Evolutionary conservation across 2,329 filamentous ascomycete genomes (phyloP), one percentile per base, ranked within the genome.

Genomic region (Huntiella abstrusa): DNA sequence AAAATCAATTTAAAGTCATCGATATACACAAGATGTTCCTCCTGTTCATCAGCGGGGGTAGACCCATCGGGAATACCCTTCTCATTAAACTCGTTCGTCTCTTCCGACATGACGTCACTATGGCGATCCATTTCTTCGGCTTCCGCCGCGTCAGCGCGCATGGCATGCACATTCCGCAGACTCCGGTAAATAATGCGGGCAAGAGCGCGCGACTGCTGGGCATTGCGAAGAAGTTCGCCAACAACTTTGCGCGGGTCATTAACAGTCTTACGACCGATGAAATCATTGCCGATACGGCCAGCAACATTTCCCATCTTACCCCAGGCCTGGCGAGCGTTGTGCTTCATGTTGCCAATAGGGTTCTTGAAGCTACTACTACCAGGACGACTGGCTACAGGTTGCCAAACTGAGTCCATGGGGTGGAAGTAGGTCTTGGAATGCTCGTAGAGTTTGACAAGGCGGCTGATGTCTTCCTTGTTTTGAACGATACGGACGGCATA

Each of bases 401-500:
- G 60, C 67, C 69, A 67, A 51, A 73, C 66, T 37, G 60, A 63
- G 33, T 72, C 67, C 8, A 67, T 63, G 32, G 65, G 60, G 42
- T 71, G 69, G n/a, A 79, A 66, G 51, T 80, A 77, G 44, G 81
- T 81, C 52, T 88, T 87, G 10, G 78, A 83, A 55, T 91, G 79
- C 35, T 85, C 77, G 52, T 69, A 75, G 0, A 75, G 62, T 38
- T 64, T 59, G 22, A 73, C 66, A 8, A 75, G 60, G 46, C 67
- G 69, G 8, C 62, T 75, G 49, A 94, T 86, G 56, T 92, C 83
- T 52, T 87, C 85, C 58, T 93, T 93, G 67, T 94, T 93, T 60
- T 88, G 71, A 51, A 91, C 84, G 55, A 95, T 95, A 12, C 88
- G 71, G 54, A 88, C 84, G 17, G 83, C 78, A 56, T 96, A 96